These are phyloP conservation scores for Ustilago hordei DNA, from an alignment of 1,284 basidiomycete genomes.

Conservation along the genomic window DNA sequence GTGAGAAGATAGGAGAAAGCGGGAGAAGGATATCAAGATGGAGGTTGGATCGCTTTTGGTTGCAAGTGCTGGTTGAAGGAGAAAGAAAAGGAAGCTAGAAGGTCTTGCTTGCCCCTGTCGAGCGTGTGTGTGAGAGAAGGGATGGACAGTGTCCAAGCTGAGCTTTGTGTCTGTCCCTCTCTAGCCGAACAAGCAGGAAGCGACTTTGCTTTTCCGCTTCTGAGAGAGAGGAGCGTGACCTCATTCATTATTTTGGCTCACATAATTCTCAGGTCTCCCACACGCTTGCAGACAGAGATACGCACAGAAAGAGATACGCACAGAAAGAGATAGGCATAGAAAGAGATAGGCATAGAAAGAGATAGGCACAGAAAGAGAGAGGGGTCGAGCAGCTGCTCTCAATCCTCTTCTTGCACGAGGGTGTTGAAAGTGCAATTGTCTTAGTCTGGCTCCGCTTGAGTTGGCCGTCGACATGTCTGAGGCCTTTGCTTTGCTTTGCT, in stretches of 20 bases:
- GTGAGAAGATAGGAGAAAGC: not conserved
- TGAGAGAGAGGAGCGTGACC: not conserved
- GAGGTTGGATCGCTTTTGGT: not conserved
- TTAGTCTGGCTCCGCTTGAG: too few species aligned
- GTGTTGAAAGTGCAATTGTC: too few species aligned
- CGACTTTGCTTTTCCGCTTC: not conserved
- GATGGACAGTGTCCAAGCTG: not conserved
- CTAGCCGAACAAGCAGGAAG: constrained; percentile 4
- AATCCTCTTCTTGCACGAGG: too few species aligned
- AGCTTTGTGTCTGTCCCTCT: not conserved
- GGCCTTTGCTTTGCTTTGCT: too few species aligned
- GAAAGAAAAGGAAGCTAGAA: constrained; percentile 1
- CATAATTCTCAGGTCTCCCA: not conserved
- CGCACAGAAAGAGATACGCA: too few species aligned
- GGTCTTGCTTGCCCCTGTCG: not conserved
- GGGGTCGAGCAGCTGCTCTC: too few species aligned
- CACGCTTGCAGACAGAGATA: too few species aligned
- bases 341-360: too few species aligned
- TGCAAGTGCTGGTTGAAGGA: constrained; percentile 8
- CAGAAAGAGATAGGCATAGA: too few species aligned
- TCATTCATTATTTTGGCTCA: constrained; percentile 2
- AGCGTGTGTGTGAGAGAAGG: not conserved
- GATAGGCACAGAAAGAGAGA: too few species aligned
- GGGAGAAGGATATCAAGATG: constrained; percentile 6
- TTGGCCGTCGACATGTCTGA: too few species aligned